Conservation (phyloP, 306 rosid genomes). For the Benincasa hispida region DNA sequence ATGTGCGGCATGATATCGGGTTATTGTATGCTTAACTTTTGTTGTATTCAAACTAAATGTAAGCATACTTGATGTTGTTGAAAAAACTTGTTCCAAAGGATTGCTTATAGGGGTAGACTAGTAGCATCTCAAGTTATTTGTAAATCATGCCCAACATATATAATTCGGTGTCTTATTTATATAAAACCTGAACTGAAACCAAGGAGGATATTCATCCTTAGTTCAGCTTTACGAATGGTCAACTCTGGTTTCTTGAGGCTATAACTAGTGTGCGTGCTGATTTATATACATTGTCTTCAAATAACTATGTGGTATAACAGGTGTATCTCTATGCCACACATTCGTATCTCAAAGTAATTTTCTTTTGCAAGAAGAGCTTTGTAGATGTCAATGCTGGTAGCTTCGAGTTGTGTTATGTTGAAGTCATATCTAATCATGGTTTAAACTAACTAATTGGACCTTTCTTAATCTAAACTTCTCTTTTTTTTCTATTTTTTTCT, state of each 20-base stretch:
- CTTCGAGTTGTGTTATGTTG: background rate
- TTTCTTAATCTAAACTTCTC: background rate
- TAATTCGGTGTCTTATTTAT: background rate
- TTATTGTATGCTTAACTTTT: background rate
- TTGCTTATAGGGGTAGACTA: background rate
- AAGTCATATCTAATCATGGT: background rate
- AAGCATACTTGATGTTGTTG: background rate
- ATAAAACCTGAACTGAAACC: background rate
- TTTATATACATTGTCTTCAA: background rate
- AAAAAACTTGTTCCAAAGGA: background rate
- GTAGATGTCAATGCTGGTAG: background rate
- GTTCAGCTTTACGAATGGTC: background rate
- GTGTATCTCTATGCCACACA: background rate
- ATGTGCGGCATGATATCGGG: background rate
- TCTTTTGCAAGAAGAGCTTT: background rate
- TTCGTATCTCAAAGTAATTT: background rate
- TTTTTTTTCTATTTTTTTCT: background rate
- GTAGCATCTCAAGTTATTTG: too few species aligned
- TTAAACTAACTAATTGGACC: background rate
- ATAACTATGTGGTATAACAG: too few species aligned
- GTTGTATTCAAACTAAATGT: background rate
- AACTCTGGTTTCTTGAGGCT: background rate
- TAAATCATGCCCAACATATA: background rate
- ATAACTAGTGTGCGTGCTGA: background rate
- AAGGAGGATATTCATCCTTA: background rate